Percentiles rank a stretch among this genome's conserved stretches.
phyloP scores from a whole-genome alignment of 345 rosid genomes.

The Angophora floribunda region DNA sequence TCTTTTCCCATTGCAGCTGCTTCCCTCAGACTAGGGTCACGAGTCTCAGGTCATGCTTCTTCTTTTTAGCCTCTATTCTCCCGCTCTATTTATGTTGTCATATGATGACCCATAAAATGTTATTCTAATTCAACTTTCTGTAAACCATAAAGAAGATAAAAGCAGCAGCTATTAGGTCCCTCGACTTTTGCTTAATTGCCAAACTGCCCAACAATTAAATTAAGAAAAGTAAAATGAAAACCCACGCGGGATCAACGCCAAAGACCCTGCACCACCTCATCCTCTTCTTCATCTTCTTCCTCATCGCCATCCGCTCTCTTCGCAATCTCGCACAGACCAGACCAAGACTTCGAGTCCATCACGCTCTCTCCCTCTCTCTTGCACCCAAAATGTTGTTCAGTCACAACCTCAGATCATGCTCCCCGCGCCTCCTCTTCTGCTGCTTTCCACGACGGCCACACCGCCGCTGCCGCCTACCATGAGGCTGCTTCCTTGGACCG shows the following conservation, averaged over 20 bases:
- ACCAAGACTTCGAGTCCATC: background rate
- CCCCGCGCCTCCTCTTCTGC: background rate
- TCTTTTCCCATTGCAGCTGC: background rate
- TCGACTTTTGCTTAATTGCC: background rate
- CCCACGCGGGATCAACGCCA: background rate
- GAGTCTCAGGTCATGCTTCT: background rate
- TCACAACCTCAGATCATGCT: background rate
- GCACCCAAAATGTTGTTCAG: background rate
- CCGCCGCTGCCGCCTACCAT: background rate
- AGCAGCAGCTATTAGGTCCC: background rate
- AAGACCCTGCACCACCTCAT: background rate
- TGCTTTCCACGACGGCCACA: background rate
- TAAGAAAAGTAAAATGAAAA: background rate
- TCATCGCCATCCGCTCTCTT: background rate
- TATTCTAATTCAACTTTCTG: background rate
- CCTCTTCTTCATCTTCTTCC: background rate
- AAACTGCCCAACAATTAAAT: background rate
- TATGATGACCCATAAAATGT: background rate
- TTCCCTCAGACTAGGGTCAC: too few relatives aligned
- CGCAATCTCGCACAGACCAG: background rate
- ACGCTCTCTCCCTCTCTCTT: background rate
- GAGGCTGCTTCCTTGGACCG: fast-evolving
- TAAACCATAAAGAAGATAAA: background rate
- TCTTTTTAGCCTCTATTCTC: too few relatives aligned
- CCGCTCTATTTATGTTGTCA: background rate